These are phyloP conservation scores for Botrytis deweyae DNA, from an alignment of 2,329 filamentous ascomycete genomes.

Conservation along the genomic window DNA sequence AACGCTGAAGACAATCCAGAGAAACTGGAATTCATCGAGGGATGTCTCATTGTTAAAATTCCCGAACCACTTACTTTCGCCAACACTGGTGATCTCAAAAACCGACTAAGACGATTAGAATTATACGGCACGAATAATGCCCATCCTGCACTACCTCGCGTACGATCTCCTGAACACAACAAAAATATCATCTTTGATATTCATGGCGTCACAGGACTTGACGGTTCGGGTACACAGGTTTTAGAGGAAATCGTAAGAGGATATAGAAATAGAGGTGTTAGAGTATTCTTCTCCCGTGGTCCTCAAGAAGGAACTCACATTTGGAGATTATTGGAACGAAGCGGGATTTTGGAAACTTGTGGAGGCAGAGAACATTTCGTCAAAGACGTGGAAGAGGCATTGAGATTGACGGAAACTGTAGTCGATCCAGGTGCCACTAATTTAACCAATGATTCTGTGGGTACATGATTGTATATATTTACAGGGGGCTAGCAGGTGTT, in stretches of 20 bases:
- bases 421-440: conserved; percentile 47
- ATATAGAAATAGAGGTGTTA: conserved; percentile 74
- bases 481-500: not conserved
- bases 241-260: conserved; percentile 81
- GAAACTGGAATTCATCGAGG: conserved; percentile 82
- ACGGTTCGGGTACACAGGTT: conserved; percentile 91
- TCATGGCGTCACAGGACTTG: conserved; percentile 92
- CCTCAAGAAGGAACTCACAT: conserved; percentile 42
- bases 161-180: conserved; percentile 77
- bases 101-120: conserved; percentile 77
- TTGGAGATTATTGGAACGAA: conserved; percentile 70
- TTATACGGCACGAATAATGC: conserved; percentile 82
- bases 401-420: conserved; percentile 68
- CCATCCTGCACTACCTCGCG: conserved; percentile 81
- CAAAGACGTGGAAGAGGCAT: conserved; percentile 76
- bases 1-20: conserved; percentile 76
- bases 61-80: conserved; percentile 95
- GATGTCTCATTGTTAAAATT: conserved; percentile 94
- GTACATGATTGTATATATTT: conserved; percentile 22
- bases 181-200: conserved; percentile 95
- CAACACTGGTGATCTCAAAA: conserved; percentile 90
- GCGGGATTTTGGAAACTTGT: conserved; percentile 80
- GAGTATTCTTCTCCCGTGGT: conserved; percentile 69
- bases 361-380: conserved; percentile 80
- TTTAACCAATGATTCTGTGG: conserved; percentile 30